These are phyloP conservation scores for Trichoderma polysporum DNA, from an alignment of 2,329 filamentous ascomycete species.

Conservation along the genomic window DNA sequence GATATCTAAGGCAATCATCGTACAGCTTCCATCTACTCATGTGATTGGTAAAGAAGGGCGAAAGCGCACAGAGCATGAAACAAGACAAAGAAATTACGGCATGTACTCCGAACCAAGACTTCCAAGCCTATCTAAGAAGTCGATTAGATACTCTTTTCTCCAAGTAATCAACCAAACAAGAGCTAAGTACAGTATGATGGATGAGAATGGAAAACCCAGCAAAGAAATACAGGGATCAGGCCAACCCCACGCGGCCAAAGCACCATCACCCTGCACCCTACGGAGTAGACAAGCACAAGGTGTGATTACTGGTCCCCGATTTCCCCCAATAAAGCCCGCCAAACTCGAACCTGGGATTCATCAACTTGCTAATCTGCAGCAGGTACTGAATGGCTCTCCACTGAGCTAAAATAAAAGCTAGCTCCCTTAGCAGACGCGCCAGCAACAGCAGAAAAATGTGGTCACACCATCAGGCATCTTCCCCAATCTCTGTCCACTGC, in stretches of 20 bases:
- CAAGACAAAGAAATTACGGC: not conserved
- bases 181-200: not conserved
- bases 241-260: not conserved
- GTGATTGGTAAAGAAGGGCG: not conserved
- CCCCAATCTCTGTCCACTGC: conserved; percentile 2
- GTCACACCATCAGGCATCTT: not conserved
- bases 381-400: not conserved
- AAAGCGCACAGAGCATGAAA: not conserved
- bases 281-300: not conserved
- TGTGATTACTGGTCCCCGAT: not conserved
- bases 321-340: not conserved
- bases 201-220: not conserved
- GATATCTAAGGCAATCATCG: not conserved
- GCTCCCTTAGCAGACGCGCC: conserved; percentile 1
- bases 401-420: not conserved
- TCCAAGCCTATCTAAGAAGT: not conserved
- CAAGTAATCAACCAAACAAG: not conserved
- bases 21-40: not conserved
- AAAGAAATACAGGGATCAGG: not conserved
- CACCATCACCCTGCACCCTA: not conserved
- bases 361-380: not conserved
- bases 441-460: not conserved
- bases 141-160: not conserved
- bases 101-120: not conserved
- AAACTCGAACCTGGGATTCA: not conserved